phyloP scores from a whole-genome alignment of 2,329 filamentous ascomycete genomes.

The Nothophoma quercina region DNA sequence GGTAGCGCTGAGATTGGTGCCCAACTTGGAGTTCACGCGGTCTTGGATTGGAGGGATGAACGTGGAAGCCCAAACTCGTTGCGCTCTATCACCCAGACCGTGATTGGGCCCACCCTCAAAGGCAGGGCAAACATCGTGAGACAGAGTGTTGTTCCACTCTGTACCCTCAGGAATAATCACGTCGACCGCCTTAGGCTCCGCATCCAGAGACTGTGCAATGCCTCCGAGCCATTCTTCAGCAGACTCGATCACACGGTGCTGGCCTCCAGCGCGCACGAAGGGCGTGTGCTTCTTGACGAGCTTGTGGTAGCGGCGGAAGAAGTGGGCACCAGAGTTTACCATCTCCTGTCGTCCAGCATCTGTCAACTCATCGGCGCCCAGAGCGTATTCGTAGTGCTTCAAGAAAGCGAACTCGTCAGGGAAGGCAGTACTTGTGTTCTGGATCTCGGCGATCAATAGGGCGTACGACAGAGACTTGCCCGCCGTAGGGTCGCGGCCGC shows the following conservation, averaged over 20 bases:
- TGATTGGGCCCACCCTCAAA: conserved; percentile 70
- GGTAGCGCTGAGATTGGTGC: conserved; percentile 67
- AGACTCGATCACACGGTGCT: conserved; percentile 75
- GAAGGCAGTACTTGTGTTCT: conserved; percentile 64
- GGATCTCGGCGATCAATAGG: conserved; percentile 70
- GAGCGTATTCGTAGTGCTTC: conserved; percentile 71
- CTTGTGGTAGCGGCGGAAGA: conserved; percentile 74
- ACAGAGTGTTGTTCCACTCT: conserved; percentile 80
- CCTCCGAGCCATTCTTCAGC: conserved; percentile 79
- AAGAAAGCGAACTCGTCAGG: conserved; percentile 73
- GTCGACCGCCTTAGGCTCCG: conserved; percentile 52
- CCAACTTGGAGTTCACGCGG: conserved; percentile 74
- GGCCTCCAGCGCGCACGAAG: conserved; percentile 75
- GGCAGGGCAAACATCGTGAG: conserved; percentile 72
- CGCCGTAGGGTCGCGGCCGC: conserved; percentile 79
- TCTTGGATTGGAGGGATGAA: conserved; percentile 74
- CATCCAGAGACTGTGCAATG: conserved; percentile 66
- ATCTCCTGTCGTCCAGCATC: conserved; percentile 73
- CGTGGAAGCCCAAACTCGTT: conserved; percentile 65
- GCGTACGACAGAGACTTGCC: conserved; percentile 72
- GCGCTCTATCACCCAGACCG: conserved; percentile 58
- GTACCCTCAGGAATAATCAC: conserved; percentile 73
- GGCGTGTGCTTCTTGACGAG: conserved; percentile 67
- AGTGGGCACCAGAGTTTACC: conserved; percentile 76
- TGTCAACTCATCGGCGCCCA: conserved; percentile 75